Base-by-base conservation (phyloP, 768 basidiomycete genomes). In the Amanita rimosa region DNA sequence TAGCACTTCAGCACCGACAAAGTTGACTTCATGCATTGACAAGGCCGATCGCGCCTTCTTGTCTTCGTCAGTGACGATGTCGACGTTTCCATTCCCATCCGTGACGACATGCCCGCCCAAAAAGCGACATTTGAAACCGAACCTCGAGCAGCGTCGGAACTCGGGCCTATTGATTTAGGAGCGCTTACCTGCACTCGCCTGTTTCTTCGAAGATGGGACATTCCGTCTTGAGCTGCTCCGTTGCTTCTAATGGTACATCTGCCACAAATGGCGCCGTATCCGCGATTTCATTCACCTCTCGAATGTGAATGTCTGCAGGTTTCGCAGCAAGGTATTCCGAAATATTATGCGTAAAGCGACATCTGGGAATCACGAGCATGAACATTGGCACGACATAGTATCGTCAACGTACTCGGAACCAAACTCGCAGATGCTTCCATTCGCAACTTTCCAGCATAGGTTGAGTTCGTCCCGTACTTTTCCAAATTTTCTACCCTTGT, bases 91-190 rank as follows among this genome's bases (percentile, higher is more conserved):
- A 11, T 67, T 64, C 13, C 70, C 71, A 27, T 73, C 68, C 31
- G 66, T 64, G 14, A 59, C 64, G 9, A 84, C 66, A 62, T 99
- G 95, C 3, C 77, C 82, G 10, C 85, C 83, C 4, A 96, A 74
- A 64, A 86, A 96, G 2, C 96, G 80, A 61, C 96, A 99, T 62
- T 92, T 90, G 63, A 87, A 82, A 9, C 93, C 96, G 56, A 77
- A 79, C 46, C 72, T 76, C 49, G 42, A 17, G 49, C n/a, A 16
- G 19, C 6, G 22, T 16, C 24, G 11, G 35, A 34, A 26, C 31
- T 6, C 4, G 16, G 10, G 16, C 26, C 8, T 37, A 6, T 48
- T 9, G 16, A 13, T 34, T 14, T 26, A 11, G 14, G 14, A 17
- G 19, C 4, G 57, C 64, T 24, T 52, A 74, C 70, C 78, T 76